A percentile compares a stretch with the other conserved stretches of the same genome.
These are phyloP conservation scores for Hemileia vastatrix DNA, from an alignment of 1,284 basidiomycete species.

Conservation along the genomic window DNA sequence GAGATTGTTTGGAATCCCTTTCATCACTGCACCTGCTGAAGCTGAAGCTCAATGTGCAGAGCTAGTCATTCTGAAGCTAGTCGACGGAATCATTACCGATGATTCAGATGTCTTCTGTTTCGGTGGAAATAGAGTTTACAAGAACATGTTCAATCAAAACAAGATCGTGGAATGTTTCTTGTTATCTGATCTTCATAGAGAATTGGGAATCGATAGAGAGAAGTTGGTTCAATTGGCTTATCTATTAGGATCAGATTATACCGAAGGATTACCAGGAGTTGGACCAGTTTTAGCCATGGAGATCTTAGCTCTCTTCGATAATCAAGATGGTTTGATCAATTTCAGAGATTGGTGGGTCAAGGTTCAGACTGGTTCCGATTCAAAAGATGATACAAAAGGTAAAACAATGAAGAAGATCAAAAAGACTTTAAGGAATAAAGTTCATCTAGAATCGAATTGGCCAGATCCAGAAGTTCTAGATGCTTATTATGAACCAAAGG, in stretches of 20 bases:
- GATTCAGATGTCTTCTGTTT: slow-evolving; percentile 98
- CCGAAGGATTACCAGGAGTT: slow-evolving; percentile 81
- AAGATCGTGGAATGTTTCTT: slow-evolving; percentile 97
- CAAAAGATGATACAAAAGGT: slow-evolving; percentile 57
- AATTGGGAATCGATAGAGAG: slow-evolving; percentile 76
- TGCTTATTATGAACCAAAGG: slow-evolving; percentile 80
- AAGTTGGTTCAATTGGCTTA: slow-evolving; percentile 81
- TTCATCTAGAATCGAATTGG: slow-evolving; percentile 72
- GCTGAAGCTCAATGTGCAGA: slow-evolving; percentile 97
- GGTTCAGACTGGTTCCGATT: slow-evolving; percentile 88
- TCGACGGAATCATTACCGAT: slow-evolving; percentile 96
- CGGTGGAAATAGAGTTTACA: slow-evolving; percentile 82
- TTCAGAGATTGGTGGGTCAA: slow-evolving; percentile 92
- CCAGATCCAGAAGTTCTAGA: slow-evolving; percentile 86
- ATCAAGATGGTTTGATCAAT: slow-evolving; percentile 65
- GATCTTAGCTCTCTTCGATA: slow-evolving; percentile 77
- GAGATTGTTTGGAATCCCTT: slow-evolving; percentile 89
- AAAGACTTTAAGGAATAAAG: slow-evolving; percentile 69
- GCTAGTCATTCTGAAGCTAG: slow-evolving; percentile 70
- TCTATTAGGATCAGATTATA: slow-evolving; percentile 90
- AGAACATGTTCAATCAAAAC: slow-evolving; percentile 98
- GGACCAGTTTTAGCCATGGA: slow-evolving; percentile 97
- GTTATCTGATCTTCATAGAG: slow-evolving; percentile 68
- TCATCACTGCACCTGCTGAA: slow-evolving; percentile 97
- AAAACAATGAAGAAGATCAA: slow-evolving; percentile 67